Base-by-base conservation (phyloP, 768 basidiomycete species). In the Mycena leptocephala region DNA sequence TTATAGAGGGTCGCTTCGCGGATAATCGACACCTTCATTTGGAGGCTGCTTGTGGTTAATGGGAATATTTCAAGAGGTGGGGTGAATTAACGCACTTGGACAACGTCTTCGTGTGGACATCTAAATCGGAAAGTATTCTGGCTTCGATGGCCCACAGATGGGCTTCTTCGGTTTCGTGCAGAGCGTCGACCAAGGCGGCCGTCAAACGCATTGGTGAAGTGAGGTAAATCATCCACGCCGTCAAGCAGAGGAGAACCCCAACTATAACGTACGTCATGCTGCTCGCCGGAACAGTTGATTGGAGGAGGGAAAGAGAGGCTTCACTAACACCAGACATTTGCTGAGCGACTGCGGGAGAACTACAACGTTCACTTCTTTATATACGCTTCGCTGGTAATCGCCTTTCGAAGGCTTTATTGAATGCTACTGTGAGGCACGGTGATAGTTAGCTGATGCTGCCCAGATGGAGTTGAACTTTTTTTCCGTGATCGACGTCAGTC, bases 1-100 rank as follows among this genome's bases (percentile, higher is more conserved):
- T 53, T 51, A 35, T 22, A 37, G 59, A 72, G 59, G 14, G 48
- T 63, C 4, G 61, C 48, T 32, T 72, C 70, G 18, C 61, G 70
- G 26, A 63, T 63, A 26, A 72, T 26, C n/a, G 69, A 70, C 32
- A 61, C 69, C 59, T 53, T 70, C 33, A 70, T 61, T 32, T 70
- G 69, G 22, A 70, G n/a, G 30, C 70, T 72, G 22, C 18, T 48
- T 26, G 7, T 20, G 33, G 39, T 62, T 16, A 71, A 32, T 0
- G 11, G 28, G 35, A 18, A 16, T 10, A 22, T 43, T 18, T 26
- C 32, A 26, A 26, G 1, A 3, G n/a, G n/a, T n/a, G n/a, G n/a
- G n/a, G 30, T 9, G 33, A 48, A 37, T 11, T 18, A 30, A 1
- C 61, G 61, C 32, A 72, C 70, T 30, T 32, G 8, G 35, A 53